phyloP scores from a whole-genome alignment of 2,329 filamentous ascomycete species.

The Penicillium expansum region DNA sequence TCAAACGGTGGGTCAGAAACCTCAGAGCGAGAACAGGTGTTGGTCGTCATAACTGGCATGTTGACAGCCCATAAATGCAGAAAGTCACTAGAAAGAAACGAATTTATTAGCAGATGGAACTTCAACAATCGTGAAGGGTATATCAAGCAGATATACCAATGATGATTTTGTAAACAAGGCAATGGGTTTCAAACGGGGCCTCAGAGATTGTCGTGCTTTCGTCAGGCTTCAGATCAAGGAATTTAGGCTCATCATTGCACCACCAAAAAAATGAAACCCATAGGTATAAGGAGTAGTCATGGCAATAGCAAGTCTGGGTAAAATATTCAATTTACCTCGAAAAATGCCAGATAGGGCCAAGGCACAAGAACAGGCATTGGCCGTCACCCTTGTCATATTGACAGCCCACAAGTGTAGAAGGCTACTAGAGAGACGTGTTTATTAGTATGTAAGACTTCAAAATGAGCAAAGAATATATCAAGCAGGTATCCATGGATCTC shows the following conservation, averaged over 20 bases:
- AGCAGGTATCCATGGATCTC: neutral
- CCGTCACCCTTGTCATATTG: neutral
- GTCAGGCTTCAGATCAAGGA: neutral
- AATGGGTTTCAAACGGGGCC: neutral
- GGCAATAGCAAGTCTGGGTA: neutral
- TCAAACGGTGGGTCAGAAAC: neutral
- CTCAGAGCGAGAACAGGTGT: neutral
- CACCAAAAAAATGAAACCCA: too few species aligned
- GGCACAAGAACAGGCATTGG: neutral
- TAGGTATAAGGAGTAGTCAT: neutral
- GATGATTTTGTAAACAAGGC: neutral
- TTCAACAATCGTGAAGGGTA: neutral
- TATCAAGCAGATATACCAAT: neutral
- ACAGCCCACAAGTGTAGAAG: rapidly evolving
- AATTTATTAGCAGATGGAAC: neutral
- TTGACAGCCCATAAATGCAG: neutral
- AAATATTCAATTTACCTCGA: neutral
- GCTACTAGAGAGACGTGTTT: neutral
- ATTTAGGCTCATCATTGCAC: neutral
- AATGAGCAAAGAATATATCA: neutral
- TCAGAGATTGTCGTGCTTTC: neutral
- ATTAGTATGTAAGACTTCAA: neutral
- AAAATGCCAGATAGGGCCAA: neutral
- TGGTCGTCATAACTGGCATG: neutral
- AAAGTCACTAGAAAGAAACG: neutral